Conservation (phyloP, 2,329 filamentous ascomycete genomes). For the Trichophyton simii region DNA sequence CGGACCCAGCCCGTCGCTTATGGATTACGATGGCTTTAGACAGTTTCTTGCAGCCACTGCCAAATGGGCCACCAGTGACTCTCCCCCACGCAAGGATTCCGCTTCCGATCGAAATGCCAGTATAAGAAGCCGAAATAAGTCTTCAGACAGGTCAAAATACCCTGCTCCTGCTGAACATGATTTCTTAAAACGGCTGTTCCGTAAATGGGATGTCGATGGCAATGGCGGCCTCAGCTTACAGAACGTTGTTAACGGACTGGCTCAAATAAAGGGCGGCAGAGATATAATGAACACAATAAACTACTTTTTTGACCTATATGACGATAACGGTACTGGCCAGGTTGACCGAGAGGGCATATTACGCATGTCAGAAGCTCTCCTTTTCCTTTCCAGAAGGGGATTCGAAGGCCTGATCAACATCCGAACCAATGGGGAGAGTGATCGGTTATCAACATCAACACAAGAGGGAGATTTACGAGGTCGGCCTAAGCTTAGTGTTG, state of each 20-base stretch:
- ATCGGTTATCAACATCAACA: slow-evolving; percentile 22
- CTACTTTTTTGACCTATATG: slow-evolving; percentile 96
- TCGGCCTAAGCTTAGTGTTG: slow-evolving; percentile 46
- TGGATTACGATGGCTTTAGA: slow-evolving; percentile 95
- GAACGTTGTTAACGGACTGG: slow-evolving; percentile 82
- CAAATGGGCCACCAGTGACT: slow-evolving; percentile 87
- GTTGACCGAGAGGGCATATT: slow-evolving; percentile 93
- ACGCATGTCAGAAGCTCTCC: slow-evolving; percentile 79
- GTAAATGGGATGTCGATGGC: slow-evolving; percentile 72
- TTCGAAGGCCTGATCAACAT: slow-evolving; percentile 62
- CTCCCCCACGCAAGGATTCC: slow-evolving; percentile 47
- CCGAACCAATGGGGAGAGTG: slow-evolving; percentile 45
- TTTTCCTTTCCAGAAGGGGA: slow-evolving; percentile 83
- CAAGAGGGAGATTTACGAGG: slow-evolving; percentile 25
- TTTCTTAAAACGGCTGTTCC: slow-evolving; percentile 79
- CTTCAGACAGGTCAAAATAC: slow-evolving; percentile 41
- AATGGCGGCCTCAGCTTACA: slow-evolving; percentile 71
- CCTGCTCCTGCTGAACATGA: slow-evolving; percentile 81
- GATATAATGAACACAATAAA: slow-evolving; percentile 98
- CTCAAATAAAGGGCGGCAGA: slow-evolving; percentile 78
- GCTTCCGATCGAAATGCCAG: slow-evolving; percentile 43
- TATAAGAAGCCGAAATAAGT: slow-evolving; percentile 39
- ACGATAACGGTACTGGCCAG: slow-evolving; percentile 79
- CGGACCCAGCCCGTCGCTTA: slow-evolving; percentile 76
- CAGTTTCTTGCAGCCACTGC: slow-evolving; percentile 84